These are phyloP conservation scores for Sporothrix phasma DNA, from an alignment of 2,329 filamentous ascomycete genomes.

Conservation along the genomic window DNA sequence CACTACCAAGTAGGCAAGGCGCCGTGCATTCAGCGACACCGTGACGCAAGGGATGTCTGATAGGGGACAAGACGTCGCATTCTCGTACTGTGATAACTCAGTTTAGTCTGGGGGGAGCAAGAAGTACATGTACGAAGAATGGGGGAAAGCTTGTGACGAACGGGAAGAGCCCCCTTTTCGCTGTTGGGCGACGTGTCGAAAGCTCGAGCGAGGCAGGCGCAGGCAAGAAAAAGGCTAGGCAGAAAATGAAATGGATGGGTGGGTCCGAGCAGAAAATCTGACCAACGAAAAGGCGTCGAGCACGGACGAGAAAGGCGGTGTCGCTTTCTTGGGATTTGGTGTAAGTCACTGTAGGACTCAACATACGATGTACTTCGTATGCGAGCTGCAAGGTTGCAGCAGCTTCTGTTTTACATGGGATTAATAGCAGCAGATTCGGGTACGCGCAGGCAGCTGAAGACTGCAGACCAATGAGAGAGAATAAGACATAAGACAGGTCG, in stretches of 20 bases:
- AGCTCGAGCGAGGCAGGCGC: no score
- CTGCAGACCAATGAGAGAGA: neutral
- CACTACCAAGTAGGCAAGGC: neutral
- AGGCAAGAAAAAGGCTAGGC: slow-evolving; percentile 1
- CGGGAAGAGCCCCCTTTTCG: neutral
- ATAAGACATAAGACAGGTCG: no score
- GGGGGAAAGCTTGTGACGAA: neutral
- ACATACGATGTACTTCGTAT: no score
- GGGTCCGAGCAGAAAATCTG: neutral
- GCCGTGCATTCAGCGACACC: neutral
- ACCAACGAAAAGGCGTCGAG: neutral
- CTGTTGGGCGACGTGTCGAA: neutral
- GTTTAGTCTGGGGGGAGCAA: neutral
- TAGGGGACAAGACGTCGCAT: neutral
- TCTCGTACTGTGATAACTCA: no score
- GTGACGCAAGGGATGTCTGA: neutral
- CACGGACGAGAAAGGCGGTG: neutral
- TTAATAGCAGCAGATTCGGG: neutral
- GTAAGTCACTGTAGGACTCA: no score
- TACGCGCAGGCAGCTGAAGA: neutral
- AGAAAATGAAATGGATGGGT: slow-evolving; percentile 6
- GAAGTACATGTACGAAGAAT: neutral
- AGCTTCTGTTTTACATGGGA: neutral
- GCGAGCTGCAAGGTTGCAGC: neutral
- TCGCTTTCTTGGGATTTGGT: neutral